These are phyloP conservation scores for Salix udensis DNA, from an alignment of 345 rosid species.

Conservation along the genomic window DNA sequence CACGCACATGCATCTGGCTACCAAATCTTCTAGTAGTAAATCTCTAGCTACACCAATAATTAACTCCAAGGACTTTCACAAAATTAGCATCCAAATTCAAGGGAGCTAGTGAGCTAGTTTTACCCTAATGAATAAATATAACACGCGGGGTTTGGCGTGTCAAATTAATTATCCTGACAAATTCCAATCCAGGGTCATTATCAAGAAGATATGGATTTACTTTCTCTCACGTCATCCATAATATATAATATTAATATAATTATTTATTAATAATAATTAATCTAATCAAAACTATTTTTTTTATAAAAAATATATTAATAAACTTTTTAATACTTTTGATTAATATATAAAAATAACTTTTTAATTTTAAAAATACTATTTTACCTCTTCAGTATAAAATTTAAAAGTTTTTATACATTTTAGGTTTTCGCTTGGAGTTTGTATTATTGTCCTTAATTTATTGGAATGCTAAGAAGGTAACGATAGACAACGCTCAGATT, in stretches of 20 bases:
- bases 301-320: too few relatives aligned
- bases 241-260: too few relatives aligned
- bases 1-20: background rate
- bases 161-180: background rate
- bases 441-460: constrained; percentile 1
- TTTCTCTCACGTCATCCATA: background rate
- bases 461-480: background rate
- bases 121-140: background rate
- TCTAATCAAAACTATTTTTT: too few relatives aligned
- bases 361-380: too few relatives aligned
- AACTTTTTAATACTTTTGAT: too few relatives aligned
- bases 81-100: background rate
- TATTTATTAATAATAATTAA: too few relatives aligned
- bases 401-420: too few relatives aligned
- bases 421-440: too few relatives aligned
- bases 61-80: background rate
- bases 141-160: background rate
- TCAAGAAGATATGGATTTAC: constrained; percentile 10
- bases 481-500: constrained; percentile 5
- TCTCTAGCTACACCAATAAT: background rate
- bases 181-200: background rate
- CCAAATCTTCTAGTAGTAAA: background rate
- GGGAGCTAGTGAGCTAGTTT: background rate
- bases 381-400: too few relatives aligned
- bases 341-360: too few relatives aligned